Base-by-base conservation (phyloP, 176 grass and related monocot genomes). In the Dactylis glomerata region DNA sequence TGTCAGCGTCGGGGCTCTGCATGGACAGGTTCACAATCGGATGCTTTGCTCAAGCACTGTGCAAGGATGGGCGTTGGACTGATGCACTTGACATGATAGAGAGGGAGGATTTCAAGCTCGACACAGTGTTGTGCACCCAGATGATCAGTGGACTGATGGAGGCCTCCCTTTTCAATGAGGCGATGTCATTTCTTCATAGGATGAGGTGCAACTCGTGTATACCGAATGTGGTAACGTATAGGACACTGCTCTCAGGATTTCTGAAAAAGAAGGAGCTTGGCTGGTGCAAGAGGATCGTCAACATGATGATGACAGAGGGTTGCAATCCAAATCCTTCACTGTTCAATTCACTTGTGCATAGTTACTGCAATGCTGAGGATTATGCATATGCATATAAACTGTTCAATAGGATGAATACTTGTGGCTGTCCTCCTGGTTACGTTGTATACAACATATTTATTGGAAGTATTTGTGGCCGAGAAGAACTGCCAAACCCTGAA, bases 201-300 rank as follows among this genome's bases (percentile, higher is more conserved):
- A 96, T 99, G 96, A 70, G 91, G 36, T 94, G 87, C 84, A 99
- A 91, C 71, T 96, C 87, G 10, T 99, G 84, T 68, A 61, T 99
- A 57, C 96, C 96, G 10, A 99, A 99, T 84, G 86, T 89, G 46
- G 75, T 99, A n/a, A 99, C 93, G 0, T 99, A 99, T 75, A 91
- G 89, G 73, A 99, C 91, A n/a, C 73, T 99, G 34, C 90, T 99
- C 30, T 87, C 89, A 32, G 96, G 93, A 27, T 94, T 99, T 85
- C 55, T 99, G 54, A 92, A 89, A 62, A 99, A 96, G 88, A 87
- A 92, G 65, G 91, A 99, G 58, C 81, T 99, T 85, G 96, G 96
- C 46, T 99, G 96, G 96, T 99, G 96, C 79, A 96, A 99, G 82
- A 95, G 96, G 88, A 92, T 96, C 76, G 79, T 99, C 41, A 99